phyloP scores from a whole-genome alignment of 1,284 basidiomycete genomes.

The Cryptococcus hybrid region DNA sequence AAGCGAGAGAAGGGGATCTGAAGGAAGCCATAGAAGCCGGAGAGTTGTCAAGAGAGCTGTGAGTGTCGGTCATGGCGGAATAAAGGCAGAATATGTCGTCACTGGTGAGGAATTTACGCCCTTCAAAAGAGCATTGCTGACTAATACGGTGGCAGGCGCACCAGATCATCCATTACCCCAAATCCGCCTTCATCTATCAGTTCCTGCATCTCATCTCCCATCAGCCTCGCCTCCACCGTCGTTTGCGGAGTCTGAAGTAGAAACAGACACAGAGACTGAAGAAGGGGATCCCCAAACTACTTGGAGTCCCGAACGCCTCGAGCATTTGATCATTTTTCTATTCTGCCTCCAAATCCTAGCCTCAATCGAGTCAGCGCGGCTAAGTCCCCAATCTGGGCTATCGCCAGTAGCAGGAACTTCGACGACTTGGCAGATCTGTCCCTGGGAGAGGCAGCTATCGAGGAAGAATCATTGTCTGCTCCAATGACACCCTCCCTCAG shows the following conservation, averaged over 20 bases:
- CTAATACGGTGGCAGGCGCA: constrained; percentile 26
- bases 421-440: constrained; percentile 32
- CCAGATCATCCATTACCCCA: constrained; percentile 42
- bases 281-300: constrained; percentile 13
- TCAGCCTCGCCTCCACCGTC: constrained; percentile 14
- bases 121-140: too few relatives aligned
- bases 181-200: constrained; percentile 36
- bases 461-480: neutral
- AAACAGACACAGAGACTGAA: constrained; percentile 23
- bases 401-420: constrained; percentile 26
- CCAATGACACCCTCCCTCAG: too few relatives aligned
- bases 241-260: constrained; percentile 4
- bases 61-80: constrained; percentile 23
- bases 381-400: constrained; percentile 46
- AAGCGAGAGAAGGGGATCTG: too few relatives aligned
- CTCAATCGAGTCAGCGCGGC: constrained; percentile 30
- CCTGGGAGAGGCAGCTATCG: constrained; percentile 28
- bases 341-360: constrained; percentile 35
- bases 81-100: constrained; percentile 49
- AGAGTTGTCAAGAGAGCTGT: constrained; percentile 18
- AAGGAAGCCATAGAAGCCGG: neutral
- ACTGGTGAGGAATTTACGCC: constrained; percentile 30
- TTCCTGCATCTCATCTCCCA: neutral
- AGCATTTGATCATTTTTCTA: constrained; percentile 5
- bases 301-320: neutral